Evolutionary conservation across 177 flowering plant genomes (phyloP).

Genomic region (Tripterygium wilfordii): DNA sequence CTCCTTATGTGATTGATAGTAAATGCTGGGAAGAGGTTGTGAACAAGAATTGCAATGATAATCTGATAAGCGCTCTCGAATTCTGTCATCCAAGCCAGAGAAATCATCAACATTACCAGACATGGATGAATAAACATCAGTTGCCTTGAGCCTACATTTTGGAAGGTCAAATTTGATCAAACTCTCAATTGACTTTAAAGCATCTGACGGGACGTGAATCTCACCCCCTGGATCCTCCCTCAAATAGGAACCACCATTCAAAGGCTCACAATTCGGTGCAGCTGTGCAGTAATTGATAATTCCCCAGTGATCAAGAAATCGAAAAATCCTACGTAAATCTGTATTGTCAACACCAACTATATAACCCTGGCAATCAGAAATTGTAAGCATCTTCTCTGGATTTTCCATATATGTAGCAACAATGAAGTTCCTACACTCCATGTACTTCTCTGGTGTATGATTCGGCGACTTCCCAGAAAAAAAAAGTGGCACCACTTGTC

Average conservation of each 20-base stretch:
- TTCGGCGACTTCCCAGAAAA: slow-evolving; percentile 80
- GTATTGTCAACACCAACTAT: slow-evolving; percentile 41
- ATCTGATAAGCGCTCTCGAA: slow-evolving; percentile 72
- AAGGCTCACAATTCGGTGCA: slow-evolving; percentile 31
- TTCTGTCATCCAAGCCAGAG: slow-evolving; percentile 66
- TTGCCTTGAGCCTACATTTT: slow-evolving; percentile 58
- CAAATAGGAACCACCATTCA: slow-evolving; percentile 39
- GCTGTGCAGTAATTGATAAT: slow-evolving; percentile 83
- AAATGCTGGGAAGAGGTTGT: slow-evolving; percentile 37
- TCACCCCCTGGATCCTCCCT: slow-evolving; percentile 80
- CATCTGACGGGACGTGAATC: slow-evolving; percentile 69
- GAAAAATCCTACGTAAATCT: slow-evolving; percentile 62
- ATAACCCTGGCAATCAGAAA: slow-evolving; percentile 53
- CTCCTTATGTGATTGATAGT: slow-evolving; percentile 93
- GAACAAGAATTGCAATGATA: slow-evolving; percentile 60
- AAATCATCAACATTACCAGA: slow-evolving; percentile 26
- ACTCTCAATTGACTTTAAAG: slow-evolving; percentile 87
- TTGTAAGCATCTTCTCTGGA: slow-evolving; percentile 55
- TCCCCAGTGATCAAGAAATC: slow-evolving; percentile 97
- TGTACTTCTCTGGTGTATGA: slow-evolving; percentile 79
- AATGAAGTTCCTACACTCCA: slow-evolving; percentile 72
- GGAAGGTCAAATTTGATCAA: slow-evolving; percentile 89
- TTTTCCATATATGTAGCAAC: slow-evolving; percentile 84
- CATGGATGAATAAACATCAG: slow-evolving; percentile 50
- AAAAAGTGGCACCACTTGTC: slow-evolving; percentile 93